Evolutionary conservation across 129 eudicot genomes (phyloP), one percentile per base, ranked within the genome.

Genomic region (Helichrysum umbraculigerum): DNA sequence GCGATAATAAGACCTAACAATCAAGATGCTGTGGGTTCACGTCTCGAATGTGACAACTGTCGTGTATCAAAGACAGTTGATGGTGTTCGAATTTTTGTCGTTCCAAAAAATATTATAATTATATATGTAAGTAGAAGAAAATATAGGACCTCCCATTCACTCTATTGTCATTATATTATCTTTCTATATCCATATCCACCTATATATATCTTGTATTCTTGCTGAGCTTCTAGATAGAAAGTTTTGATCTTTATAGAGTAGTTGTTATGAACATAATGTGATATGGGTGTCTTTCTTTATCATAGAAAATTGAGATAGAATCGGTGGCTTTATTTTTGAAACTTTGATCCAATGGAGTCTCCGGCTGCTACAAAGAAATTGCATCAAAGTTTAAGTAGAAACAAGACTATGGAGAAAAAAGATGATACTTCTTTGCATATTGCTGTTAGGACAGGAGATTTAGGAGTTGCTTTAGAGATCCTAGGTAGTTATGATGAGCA

Each of bases 401-500:
- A 68, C 73, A 83, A 72, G 83, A 81, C 81, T 17, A 83, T 79
- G 85, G 86, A 79, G 58, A 90, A 85, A 79, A 82, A 87, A 42
- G 96, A 85, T 57, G 90, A 87, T 15, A 77, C 96, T 7, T 78
- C 65, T 44, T 62, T 90, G 79, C 96, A 90, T 83, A 77, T 76
- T 30, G 90, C 92, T n/a, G 77, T 78, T 15, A 90, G 92, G 78
- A 68, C 86, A 34, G 90, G 77, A 41, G 76, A 90, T 61, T 67
- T 83, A 72, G 87, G 71, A 60, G 68, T 12, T 67, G 80, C 83
- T 68, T 41, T 82, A 71, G 77, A 79, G 42, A 72, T 87, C 68
- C 3, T 87, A 58, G 22, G 28, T 15, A 74, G 71, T 81, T 70
- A 65, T 71, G 90, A 71, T 51, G 28, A 25, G 28, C 85, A 82